These are phyloP conservation scores for Sclerotiophoma versabilis DNA, from an alignment of 2,329 filamentous ascomycete genomes.

Conservation along the genomic window DNA sequence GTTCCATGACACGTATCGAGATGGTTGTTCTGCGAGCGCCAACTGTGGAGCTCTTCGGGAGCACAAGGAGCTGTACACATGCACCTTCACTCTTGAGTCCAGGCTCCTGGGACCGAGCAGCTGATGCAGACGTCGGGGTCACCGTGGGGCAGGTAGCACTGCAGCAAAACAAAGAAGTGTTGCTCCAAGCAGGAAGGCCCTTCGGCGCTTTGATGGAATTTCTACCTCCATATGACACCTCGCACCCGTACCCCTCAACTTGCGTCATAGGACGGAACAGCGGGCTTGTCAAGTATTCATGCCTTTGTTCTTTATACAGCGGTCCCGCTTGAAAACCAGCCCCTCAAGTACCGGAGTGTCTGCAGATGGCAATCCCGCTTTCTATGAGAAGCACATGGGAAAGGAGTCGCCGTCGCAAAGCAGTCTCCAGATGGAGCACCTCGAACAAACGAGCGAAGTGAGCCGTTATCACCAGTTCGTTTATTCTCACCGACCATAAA, in stretches of 20 bases:
- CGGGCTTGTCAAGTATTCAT: conserved; percentile 2
- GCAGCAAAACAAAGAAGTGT: conserved; percentile 2
- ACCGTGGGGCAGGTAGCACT: conserved; percentile 1
- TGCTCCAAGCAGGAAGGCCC: conserved; percentile 3
- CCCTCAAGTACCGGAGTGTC: background rate
- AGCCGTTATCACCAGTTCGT: background rate
- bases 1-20: background rate
- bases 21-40: background rate
- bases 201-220: conserved; percentile 14
- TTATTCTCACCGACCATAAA: conserved; percentile 5
- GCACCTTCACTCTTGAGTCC: conserved; percentile 4
- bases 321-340: background rate
- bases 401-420: background rate
- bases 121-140: conserved; percentile 1
- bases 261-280: conserved; percentile 25
- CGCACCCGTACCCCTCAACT: conserved; percentile 25
- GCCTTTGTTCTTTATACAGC: background rate
- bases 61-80: background rate
- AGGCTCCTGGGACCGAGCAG: conserved; percentile 8
- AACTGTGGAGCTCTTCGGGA: background rate
- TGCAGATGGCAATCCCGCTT: background rate
- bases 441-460: background rate
- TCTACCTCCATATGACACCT: conserved; percentile 7
- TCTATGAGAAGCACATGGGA: background rate
- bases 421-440: background rate